Evolutionary conservation across 805 yeast genomes (phyloP).

Genomic region (Crinitomyces ghanaensis): DNA sequence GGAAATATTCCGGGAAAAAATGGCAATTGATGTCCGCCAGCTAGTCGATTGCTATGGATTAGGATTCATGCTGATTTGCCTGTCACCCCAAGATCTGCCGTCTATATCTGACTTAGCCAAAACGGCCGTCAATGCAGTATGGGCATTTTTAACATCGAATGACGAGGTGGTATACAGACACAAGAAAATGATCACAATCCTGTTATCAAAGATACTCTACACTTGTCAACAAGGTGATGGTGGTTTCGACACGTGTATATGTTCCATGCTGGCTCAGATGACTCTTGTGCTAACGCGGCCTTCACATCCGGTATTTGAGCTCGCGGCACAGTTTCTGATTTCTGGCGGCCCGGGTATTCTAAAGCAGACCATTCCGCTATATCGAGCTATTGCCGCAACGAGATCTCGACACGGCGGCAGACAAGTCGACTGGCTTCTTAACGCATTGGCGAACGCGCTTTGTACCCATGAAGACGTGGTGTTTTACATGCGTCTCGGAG

Average conservation of each 20-base stretch:
- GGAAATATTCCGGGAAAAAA: conserved; percentile 25
- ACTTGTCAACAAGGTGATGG: conserved; percentile 8
- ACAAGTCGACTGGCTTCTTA: conserved; percentile 58
- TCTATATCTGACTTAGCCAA: conserved; percentile 1
- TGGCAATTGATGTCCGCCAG: conserved; percentile 40
- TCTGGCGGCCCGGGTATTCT: conserved; percentile 34
- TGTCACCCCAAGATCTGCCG: conserved; percentile 3
- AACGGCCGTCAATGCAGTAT: too few species aligned
- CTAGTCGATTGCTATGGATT: conserved; percentile 48
- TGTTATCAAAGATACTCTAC: conserved; percentile 23
- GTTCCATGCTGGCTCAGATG: conserved; percentile 44
- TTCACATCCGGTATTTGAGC: conserved; percentile 62
- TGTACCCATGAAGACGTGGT: conserved; percentile 41
- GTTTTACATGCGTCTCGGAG: conserved; percentile 39
- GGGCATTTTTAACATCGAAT: too few species aligned
- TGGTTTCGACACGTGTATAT: conserved; percentile 31
- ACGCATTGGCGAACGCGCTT: conserved; percentile 36
- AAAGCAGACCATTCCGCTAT: conserved; percentile 27
- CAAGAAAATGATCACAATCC: conserved; percentile 34
- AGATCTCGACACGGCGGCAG: conserved; percentile 30
- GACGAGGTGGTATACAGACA: conserved; percentile 49
- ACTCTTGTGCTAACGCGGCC: conserved; percentile 55
- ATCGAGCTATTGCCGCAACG: conserved; percentile 9
- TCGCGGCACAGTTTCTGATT: conserved; percentile 53
- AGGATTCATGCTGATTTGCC: conserved; percentile 33